Conservation (phyloP, 192 early-diverging fungal genomes). For the Phlyctochytrium arcticum region DNA sequence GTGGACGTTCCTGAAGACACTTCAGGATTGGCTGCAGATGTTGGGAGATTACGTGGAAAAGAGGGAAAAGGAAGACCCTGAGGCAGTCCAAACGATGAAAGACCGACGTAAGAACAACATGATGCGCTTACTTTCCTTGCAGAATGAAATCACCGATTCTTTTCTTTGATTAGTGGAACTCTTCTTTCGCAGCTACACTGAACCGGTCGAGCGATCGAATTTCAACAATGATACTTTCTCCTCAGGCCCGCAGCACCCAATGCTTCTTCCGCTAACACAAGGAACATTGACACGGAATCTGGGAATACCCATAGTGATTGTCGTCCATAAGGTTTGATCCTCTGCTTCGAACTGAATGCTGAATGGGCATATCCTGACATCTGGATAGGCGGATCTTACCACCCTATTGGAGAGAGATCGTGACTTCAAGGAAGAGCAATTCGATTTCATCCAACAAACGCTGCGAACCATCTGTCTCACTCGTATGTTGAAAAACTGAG, state of each 20-base stretch:
- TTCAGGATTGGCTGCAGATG: conserved; percentile 75
- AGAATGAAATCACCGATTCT: neutral
- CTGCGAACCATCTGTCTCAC: conserved; percentile 86
- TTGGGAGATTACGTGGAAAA: conserved; percentile 52
- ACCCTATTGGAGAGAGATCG: conserved; percentile 71
- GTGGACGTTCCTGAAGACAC: conserved; percentile 76
- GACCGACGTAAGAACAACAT: neutral
- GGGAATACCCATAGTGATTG: conserved; percentile 84
- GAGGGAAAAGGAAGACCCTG: conserved; percentile 36
- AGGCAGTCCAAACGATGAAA: conserved; percentile 6
- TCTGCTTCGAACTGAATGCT: neutral
- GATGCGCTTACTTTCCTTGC: neutral
- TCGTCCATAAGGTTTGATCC: conserved; percentile 69
- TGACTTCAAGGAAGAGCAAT: conserved; percentile 85
- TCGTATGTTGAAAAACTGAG: conserved; percentile 49
- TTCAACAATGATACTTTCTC: neutral
- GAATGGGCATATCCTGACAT: neutral
- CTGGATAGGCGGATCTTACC: conserved; percentile 68
- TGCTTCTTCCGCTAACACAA: conserved; percentile 57
- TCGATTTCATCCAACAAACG: conserved; percentile 94
- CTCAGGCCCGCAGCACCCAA: conserved; percentile 4
- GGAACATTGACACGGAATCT: conserved; percentile 83
- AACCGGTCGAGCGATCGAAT: conserved; percentile 27
- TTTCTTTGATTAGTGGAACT: conserved; percentile 48
- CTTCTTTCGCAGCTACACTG: conserved; percentile 68